Evolutionary conservation across 352 stramenopile genomes (phyloP), one percentile per base, ranked within the genome.

Genomic region (Hyaloperonospora arabidopsidis): DNA sequence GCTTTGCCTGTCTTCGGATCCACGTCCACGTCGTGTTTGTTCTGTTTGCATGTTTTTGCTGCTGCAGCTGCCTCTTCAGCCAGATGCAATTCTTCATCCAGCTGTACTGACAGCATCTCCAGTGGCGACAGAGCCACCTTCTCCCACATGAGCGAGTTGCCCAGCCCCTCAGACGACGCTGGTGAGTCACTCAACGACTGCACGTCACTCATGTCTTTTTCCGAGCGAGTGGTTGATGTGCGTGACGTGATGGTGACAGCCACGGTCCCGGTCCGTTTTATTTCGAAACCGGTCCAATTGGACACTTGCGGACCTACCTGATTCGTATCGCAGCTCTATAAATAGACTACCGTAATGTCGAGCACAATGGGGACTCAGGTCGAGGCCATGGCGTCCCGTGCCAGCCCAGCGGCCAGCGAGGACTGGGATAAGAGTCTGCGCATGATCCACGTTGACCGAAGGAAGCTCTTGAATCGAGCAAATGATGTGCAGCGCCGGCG

Each of bases 11-110:
- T 76, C 39, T 56, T 69, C 40, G 60, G 34, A 40, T 79, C 55
- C 29, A 89, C 22, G 52, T 93, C 83, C 25, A 93, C 72, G n/a
- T 79, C 83, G 35, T 89, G 62, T 62, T 80, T 87, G 65, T 93
- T 93, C 54, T 78, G 75, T 61, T 78, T 81, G 15, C 10, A 36
- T 46, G 23, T 52, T 10, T 36, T 18, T 2, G 61, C 57, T 18
- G 58, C 63, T 2, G 66, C 57, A 15, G 74, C 61, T 21, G 51
- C 67, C 44, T 80, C 73, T 45, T 84, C 52, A 0, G 81, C 67
- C 21, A 74, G 69, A 59, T 84, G 71, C 56, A 89, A 41, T 50
- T 89, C 77, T 18, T 78, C 60, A 54, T 91, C 79, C 23, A 87
- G 65, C 59, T 89, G 76, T 39, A 91, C 63, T 14, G 79, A 74